Base-by-base conservation (phyloP, 2,329 filamentous ascomycete species). In the Fusarium nygamai region DNA sequence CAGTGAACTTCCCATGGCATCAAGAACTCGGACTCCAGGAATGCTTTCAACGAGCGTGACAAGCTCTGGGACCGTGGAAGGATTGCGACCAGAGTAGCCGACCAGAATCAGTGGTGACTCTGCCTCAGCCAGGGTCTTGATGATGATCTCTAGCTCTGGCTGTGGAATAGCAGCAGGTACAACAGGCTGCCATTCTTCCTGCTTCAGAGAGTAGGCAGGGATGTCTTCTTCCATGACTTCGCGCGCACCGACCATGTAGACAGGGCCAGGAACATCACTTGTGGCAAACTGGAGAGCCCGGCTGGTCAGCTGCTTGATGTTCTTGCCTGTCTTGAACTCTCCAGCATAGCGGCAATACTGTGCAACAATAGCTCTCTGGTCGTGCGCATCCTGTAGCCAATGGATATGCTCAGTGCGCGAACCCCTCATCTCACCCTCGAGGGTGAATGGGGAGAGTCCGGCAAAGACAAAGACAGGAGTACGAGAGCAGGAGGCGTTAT, bases 221-320 rank as follows among this genome's bases (percentile, higher is more conserved):
- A 97, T 91, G 38, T 96, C 94, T 78, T 95, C 91, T 80, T 96
- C 93, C 92, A 97, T 94, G 5, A 94, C 90, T 82, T 97, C 94
- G 69, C 94, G 86, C 5, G 93, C 92, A 2, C 92, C 93, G 56
- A 88, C 89, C 14, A 97, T 84, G 76, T 97, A 96, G 1, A 94
- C 93, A 0, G 94, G 94, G 0, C 94, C 94, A 68, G 91, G 88
- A 0, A 94, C 94, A 61, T 92, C 92, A 54, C 91, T 94, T 65
- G 84, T 92, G 0, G 94, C 93, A 80, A 96, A 97, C 74, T 93
- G 93, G 67, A 97, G 82, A 0, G 94, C 94, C 4, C 94, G 91
- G 78, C 94, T 94, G 70, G 97, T 92, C 82, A 96, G 91, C 84
- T 97, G 94, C 85, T 96, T 96, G 73, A 96, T 89, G 78, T 96